Evolutionary conservation across 805 yeast species (phyloP), one percentile per base, ranked within the genome.

Genomic region (Saturnispora quitensis): DNA sequence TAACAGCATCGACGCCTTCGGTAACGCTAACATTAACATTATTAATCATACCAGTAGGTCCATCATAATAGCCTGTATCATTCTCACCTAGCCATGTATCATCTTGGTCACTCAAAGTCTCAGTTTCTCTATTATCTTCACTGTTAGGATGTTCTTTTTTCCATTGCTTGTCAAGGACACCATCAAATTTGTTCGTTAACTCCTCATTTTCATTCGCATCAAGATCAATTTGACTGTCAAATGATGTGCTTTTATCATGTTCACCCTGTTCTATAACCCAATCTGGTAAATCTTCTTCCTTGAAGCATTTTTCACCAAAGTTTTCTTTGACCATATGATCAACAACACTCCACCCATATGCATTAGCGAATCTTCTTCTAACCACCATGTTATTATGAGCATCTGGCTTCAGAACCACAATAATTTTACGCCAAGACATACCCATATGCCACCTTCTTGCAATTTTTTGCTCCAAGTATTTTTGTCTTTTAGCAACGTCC

Each of bases 331-430:
- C 86, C 57, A 90, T 60, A 65, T 91, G 96, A 43, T 83, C 84
- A n/a, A 91, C 74, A 0, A 89, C 96, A 1, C 86, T 88, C 93
- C 97, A 89, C 2, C 99, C 99, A 68, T 84, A 90, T 0, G 97
- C 93, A 68, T 91, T 91, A 5, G 95, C 84, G 71, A 87, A 93
- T 55, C 87, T 70, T 58, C 99, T 74, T 56, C 99, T 73, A 1
- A 91, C 98, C 27, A 88, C 75, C 28, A 93, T 89, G 61, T 89
- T 91, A 61, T 91, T 91, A 63, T 91, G 99, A 0, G 99, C 97
- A 65, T 91, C 99, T 0, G 97, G 97, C 56, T 81, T 78, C 56
- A 93, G 69, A 43, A 81, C 81, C 1, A 90, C 96, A 27, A 93
- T 68, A 3, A 93, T 96, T 67, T 91, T 91, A 43, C 97, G 72